phyloP scores from a whole-genome alignment of 352 stramenopile genomes.

The Pythium phragmitis region DNA sequence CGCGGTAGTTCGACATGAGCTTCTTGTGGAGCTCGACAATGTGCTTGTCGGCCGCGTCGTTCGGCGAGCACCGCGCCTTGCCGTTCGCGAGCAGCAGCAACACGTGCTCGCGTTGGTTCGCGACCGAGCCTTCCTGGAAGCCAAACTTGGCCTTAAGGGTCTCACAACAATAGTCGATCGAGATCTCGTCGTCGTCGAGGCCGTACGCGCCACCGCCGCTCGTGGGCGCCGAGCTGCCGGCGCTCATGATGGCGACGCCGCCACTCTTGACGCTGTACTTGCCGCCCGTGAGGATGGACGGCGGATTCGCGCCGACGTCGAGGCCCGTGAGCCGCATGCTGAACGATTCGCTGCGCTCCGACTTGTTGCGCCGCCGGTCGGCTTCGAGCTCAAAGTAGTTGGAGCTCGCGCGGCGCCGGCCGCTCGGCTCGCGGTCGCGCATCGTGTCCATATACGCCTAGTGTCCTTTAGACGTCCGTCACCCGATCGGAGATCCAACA shows the following conservation, averaged over 20 bases:
- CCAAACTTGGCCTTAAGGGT: conserved; percentile 79
- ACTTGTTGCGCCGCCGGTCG: conserved; percentile 71
- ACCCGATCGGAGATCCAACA: not conserved
- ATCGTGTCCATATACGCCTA: not conserved
- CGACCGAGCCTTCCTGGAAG: conserved; percentile 80
- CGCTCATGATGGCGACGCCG: conserved; percentile 17
- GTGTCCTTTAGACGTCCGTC: not conserved
- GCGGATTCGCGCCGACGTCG: conserved; percentile 41
- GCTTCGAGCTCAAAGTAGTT: conserved; percentile 86
- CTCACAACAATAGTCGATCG: conserved; percentile 82
- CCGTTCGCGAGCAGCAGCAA: conserved; percentile 78
- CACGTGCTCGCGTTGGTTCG: conserved; percentile 84
- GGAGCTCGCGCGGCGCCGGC: conserved; percentile 63
- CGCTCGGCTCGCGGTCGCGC: conserved; percentile 11
- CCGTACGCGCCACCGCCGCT: conserved; percentile 5
- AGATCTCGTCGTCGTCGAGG: conserved; percentile 68
- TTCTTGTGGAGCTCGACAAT: conserved; percentile 68
- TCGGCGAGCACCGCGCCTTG: conserved; percentile 50
- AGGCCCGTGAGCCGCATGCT: conserved; percentile 53
- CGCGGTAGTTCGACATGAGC: conserved; percentile 91
- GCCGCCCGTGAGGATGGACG: conserved; percentile 18
- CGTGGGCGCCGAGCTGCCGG: conserved; percentile 5
- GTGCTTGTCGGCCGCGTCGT: conserved; percentile 52
- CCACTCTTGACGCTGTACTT: conserved; percentile 19
- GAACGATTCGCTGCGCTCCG: conserved; percentile 62